Percentiles rank a stretch among this genome's conserved stretches.
Evolutionary conservation across 176 grass and related monocot genomes (phyloP).

Genomic region (Ampelocalamus luodianensis): DNA sequence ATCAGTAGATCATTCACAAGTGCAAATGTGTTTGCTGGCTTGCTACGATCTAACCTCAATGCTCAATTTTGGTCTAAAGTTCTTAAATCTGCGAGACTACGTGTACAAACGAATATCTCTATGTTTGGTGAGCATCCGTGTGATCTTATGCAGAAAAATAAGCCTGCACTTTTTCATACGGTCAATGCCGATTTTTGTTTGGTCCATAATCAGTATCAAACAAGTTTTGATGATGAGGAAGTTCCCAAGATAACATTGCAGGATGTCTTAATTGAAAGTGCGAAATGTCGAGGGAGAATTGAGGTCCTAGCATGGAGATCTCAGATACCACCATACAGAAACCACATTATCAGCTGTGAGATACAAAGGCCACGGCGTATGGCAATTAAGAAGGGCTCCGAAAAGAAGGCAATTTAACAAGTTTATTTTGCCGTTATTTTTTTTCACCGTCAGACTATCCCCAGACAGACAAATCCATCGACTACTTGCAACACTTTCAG

Average conservation of each 20-base stretch:
- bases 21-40: not conserved
- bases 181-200: not conserved
- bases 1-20: not conserved
- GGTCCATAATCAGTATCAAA: not conserved
- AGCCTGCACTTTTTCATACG: too few species aligned
- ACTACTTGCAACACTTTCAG: too few species aligned
- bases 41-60: not conserved
- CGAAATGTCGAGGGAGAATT: not conserved
- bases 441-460: too few species aligned
- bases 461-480: too few species aligned
- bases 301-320: conserved; percentile 4
- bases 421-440: too few species aligned
- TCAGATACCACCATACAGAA: not conserved
- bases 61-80: not conserved
- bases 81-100: too few species aligned
- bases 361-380: not conserved
- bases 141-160: not conserved
- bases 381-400: not conserved
- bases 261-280: too few species aligned
- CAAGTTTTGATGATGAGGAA: not conserved
- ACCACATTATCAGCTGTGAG: not conserved
- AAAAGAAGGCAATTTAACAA: too few species aligned
- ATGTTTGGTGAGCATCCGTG: not conserved
- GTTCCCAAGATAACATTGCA: too few species aligned
- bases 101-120: too few species aligned